Evolutionary conservation across 768 basidiomycete species (phyloP), one percentile per base, ranked within the genome.

Genomic region (Tephrocybe rancida): DNA sequence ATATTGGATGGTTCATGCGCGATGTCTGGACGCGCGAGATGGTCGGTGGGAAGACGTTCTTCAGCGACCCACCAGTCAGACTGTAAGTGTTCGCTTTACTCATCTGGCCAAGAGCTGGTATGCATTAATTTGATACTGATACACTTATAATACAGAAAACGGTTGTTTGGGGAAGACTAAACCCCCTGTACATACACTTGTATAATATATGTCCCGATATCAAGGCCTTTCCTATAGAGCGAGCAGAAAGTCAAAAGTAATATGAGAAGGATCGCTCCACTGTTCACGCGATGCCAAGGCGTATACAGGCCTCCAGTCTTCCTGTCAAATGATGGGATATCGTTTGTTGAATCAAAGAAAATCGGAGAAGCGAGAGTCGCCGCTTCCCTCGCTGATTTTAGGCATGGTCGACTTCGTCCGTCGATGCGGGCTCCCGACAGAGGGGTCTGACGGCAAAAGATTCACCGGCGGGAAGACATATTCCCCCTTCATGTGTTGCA

Each of bases 21-120:
- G 91, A 94, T 57, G 92, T 92, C 0, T 93, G 92, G 91, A 80
- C 83, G n/a, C 73, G 91, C 51, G 91, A 94, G 70, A 90, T 93
- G 87, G 68, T 85, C 2, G 92, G 91, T 13, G 89, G 90, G 0
- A 77, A 78, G 55, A 85, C 84, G 0, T 64, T 87, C 21, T 79
- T 92, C 56, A 91, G 83, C 57, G 86, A 92, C 49, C 82, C 91
- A 0, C 91, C 91, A 3, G 73, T 77, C 18, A 57, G 75, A 47
- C 60, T 93, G 91, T 92, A 64, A 74, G 90, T 82, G 9, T 18
- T 48, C 39, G 50, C 52, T 26, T 56, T 9, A 21, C 35, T 21
- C 29, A 16, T 49, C 50, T 37, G 34, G 13, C n/a, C 16, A 22
- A 32, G n/a, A n/a, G n/a, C n/a, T n/a, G n/a, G n/a, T n/a, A n/a